Conservation (phyloP, 352 stramenopile genomes). For the Pythium rhizo-oryzae region DNA sequence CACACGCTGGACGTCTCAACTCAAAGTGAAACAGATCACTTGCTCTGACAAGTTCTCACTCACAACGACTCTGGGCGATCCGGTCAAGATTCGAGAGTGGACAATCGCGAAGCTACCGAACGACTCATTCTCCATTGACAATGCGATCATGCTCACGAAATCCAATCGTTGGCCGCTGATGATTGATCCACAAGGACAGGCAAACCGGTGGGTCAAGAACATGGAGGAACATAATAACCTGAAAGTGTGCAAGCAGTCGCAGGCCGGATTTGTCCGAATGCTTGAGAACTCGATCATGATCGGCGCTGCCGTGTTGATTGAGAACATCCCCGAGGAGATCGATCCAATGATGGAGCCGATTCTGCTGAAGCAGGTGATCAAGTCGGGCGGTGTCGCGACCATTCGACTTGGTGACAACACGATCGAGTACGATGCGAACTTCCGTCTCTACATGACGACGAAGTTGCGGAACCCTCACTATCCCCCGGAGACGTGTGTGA, state of each 20-base stretch:
- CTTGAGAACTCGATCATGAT: constrained; percentile 96
- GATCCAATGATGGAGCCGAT: constrained; percentile 95
- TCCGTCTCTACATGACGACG: constrained; percentile 95
- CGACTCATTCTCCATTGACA: constrained; percentile 96
- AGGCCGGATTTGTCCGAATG: constrained; percentile 93
- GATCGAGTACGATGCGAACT: constrained; percentile 94
- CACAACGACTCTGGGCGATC: constrained; percentile 88
- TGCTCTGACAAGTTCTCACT: constrained; percentile 85
- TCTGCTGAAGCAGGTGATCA: constrained; percentile 93
- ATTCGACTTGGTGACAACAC: constrained; percentile 94
- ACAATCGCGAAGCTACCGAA: constrained; percentile 95
- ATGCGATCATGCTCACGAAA: constrained; percentile 93
- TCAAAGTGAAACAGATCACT: constrained; percentile 71
- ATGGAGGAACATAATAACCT: constrained; percentile 91
- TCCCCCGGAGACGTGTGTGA: constrained; percentile 94
- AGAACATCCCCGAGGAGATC: constrained; percentile 94
- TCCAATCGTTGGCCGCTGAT: constrained; percentile 96
- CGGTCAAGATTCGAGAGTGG: constrained; percentile 93
- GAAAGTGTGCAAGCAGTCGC: constrained; percentile 94
- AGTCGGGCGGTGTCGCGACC: constrained; percentile 84
- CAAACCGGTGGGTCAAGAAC: constrained; percentile 95
- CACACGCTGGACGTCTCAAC: constrained; percentile 70
- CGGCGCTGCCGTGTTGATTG: constrained; percentile 91
- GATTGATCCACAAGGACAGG: constrained; percentile 96
- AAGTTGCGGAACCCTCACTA: constrained; percentile 96